Base-by-base conservation (phyloP, 2,329 filamentous ascomycete species). In the Exophiala lecanii-corni region DNA sequence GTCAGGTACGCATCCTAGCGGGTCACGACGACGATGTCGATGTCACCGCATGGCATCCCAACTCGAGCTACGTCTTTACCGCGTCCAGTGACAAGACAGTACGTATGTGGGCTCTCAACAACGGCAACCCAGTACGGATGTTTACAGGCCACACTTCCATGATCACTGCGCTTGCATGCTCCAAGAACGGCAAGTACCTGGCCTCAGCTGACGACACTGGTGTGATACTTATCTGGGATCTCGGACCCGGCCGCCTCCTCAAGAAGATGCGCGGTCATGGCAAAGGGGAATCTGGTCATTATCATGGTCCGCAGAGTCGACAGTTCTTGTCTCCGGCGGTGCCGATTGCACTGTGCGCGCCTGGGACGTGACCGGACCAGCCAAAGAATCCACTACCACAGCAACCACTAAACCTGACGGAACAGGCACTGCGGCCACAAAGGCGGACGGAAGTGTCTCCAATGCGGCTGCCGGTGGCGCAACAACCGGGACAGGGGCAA, bases 21-120 rank as follows among this genome's bases (percentile, higher is more conserved):
- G 92, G 92, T 1, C 92, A 98, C 59, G 89, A 97, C 55, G 87
- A 89, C 15, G 84, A 88, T 55, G 86, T 96, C n/a, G 94, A 94
- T 39, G 81, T 82, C 32, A 75, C 96, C n/a, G 75, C 85, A 10
- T 98, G 92, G 81, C 92, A 98, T 58, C 88, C 91, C 0, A 98
- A 98, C 61, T 88, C 87, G 13, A 80, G 85, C 4, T 98, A 97
- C 57, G 72, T 96, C 33, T 96, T 98, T 65, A 96, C 92, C 0
- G 89, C 86, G 3, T 94, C 88, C 9, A 86, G 86, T 54, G 89
- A 98, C 65, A 91, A 91, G 64, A 92, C 89, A 0, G 86, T 97
- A 23, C 83, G 92, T 20, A 97, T 98, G 91, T 98, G 92, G 92
- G 83, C 89, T 7, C 79, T 96, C n/a, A 77, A 81, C 9, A 91